These are phyloP conservation scores for Brassica rapa DNA, from an alignment of 345 rosid genomes.

Conservation along the genomic window DNA sequence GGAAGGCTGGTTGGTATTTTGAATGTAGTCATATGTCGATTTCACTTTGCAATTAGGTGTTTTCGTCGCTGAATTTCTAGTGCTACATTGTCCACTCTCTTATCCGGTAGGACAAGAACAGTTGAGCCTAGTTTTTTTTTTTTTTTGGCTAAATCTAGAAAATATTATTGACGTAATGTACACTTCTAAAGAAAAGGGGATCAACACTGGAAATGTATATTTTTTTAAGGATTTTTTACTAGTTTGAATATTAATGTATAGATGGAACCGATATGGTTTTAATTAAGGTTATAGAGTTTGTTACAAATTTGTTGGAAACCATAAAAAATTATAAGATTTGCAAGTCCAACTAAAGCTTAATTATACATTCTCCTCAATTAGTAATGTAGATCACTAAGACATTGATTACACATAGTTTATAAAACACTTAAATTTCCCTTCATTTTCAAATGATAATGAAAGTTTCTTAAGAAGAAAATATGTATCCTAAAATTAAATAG, in stretches of 20 bases:
- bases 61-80: conserved; percentile 22
- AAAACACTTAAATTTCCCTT: neutral
- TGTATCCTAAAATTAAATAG: neutral
- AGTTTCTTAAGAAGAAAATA: too few relatives aligned
- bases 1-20: conserved; percentile 33
- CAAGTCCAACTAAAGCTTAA: neutral
- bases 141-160: neutral
- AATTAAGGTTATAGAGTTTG: neutral
- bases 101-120: conserved; percentile 28
- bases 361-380: neutral
- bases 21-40: conserved; percentile 26
- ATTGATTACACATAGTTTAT: neutral
- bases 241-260: neutral
- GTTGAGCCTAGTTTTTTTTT: neutral
- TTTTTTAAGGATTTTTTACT: too few relatives aligned
- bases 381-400: neutral
- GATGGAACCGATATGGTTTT: neutral
- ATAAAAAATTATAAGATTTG: neutral
- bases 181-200: conserved; percentile 22
- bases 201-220: too few relatives aligned
- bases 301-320: neutral
- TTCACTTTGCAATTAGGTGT: conserved; percentile 22
- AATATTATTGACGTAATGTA: neutral
- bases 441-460: neutral
- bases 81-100: conserved; percentile 36